Conservation (phyloP, 2,329 filamentous ascomycete genomes). For the Sporothrix pseudoabietina region DNA sequence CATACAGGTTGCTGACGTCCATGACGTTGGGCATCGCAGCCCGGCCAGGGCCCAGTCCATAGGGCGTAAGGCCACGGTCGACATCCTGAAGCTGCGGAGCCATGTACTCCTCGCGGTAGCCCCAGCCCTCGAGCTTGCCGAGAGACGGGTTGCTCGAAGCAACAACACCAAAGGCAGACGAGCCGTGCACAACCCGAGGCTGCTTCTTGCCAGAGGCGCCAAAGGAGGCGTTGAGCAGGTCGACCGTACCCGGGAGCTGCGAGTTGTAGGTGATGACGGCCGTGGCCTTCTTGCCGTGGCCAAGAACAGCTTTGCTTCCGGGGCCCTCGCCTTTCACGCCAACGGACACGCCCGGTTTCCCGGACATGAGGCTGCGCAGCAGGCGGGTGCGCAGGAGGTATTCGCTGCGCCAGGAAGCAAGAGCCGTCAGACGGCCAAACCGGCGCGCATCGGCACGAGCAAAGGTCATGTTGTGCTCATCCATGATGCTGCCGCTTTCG, state of each 20-base stretch:
- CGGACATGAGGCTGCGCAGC: conserved; percentile 76
- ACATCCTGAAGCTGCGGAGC: conserved; percentile 78
- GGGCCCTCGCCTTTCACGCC: conserved; percentile 50
- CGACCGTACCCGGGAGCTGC: conserved; percentile 76
- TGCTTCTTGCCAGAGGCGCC: conserved; percentile 63
- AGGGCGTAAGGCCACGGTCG: conserved; percentile 71
- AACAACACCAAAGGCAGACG: conserved; percentile 74
- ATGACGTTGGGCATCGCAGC: conserved; percentile 81
- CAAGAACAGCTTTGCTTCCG: conserved; percentile 50
- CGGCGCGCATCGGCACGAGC: conserved; percentile 73
- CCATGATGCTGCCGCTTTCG: not conserved
- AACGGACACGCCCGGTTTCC: conserved; percentile 64
- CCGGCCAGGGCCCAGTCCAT: conserved; percentile 76
- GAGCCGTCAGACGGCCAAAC: conserved; percentile 78
- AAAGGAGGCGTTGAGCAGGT: conserved; percentile 78
- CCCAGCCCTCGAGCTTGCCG: conserved; percentile 81
- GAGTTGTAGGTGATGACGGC: conserved; percentile 85
- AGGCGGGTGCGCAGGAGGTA: conserved; percentile 87
- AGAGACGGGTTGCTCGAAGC: conserved; percentile 77
- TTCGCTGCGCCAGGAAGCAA: conserved; percentile 95
- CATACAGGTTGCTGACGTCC: conserved; percentile 85
- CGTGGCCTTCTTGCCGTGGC: conserved; percentile 63
- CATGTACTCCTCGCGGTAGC: conserved; percentile 71
- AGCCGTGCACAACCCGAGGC: conserved; percentile 80
- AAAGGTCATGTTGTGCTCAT: conserved; percentile 29